These are phyloP conservation scores for Neofusicoccum kwambonambiense DNA, from an alignment of 2,329 filamentous ascomycete genomes.

Conservation along the genomic window DNA sequence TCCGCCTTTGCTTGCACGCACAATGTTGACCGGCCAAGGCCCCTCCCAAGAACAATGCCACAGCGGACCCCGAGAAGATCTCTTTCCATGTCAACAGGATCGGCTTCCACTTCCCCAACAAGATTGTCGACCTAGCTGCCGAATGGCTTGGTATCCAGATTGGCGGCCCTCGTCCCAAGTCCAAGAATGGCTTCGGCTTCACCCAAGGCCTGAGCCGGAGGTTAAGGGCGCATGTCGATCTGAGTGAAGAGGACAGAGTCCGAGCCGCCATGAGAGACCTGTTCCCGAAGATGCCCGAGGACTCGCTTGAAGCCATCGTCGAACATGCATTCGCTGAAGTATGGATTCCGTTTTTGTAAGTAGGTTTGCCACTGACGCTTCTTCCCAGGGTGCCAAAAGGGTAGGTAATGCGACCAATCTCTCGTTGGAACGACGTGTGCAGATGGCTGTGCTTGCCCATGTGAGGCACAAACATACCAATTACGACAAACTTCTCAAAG, in stretches of 20 bases:
- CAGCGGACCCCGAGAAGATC: slow-evolving; percentile 51
- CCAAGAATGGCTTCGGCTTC: slow-evolving; percentile 30
- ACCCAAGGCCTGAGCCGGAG: slow-evolving; percentile 29
- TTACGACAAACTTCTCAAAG: slow-evolving; percentile 56
- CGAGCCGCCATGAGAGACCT: slow-evolving; percentile 59
- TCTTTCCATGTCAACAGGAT: slow-evolving; percentile 62
- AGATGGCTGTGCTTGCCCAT: slow-evolving; percentile 61
- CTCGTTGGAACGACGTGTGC: slow-evolving; percentile 56
- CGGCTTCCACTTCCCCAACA: slow-evolving; percentile 62
- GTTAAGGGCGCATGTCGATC: neutral
- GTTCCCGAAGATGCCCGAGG: slow-evolving; percentile 62
- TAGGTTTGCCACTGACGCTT: slow-evolving; percentile 20
- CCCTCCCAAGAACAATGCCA: slow-evolving; percentile 49
- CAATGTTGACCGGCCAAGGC: slow-evolving; percentile 27
- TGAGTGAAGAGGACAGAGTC: slow-evolving; percentile 46
- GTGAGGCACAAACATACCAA: slow-evolving; percentile 63
- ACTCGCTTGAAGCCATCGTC: slow-evolving; percentile 58
- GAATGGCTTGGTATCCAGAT: slow-evolving; percentile 46
- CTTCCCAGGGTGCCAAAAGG: slow-evolving; percentile 50
- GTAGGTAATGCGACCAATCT: slow-evolving; percentile 58
- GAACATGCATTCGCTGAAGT: slow-evolving; percentile 61
- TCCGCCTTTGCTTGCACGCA: slow-evolving; percentile 16
- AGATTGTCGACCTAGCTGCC: slow-evolving; percentile 59
- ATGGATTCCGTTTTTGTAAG: slow-evolving; percentile 19
- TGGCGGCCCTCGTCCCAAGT: slow-evolving; percentile 9